phyloP scores from a whole-genome alignment of 768 basidiomycete genomes.

The Imleria badia region DNA sequence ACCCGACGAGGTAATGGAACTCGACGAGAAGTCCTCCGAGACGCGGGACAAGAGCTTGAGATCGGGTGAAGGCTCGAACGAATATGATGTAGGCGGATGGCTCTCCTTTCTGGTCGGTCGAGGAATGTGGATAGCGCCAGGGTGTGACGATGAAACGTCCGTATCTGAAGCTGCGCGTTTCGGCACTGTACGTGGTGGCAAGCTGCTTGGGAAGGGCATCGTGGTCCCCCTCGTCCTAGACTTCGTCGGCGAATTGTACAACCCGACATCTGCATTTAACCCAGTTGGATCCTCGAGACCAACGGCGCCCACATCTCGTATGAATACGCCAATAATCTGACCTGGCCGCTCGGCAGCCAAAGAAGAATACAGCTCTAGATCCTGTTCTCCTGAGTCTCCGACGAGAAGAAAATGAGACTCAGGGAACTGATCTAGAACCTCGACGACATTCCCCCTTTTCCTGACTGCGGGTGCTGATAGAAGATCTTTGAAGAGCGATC shows the following conservation, averaged over 20 bases:
- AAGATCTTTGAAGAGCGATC: constrained; percentile 80
- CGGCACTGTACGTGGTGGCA: constrained; percentile 1
- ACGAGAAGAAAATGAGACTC: constrained; percentile 78
- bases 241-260: constrained; percentile 3
- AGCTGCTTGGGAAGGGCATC: background rate
- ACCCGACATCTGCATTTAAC: constrained; percentile 6
- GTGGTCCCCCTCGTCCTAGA: constrained; percentile 3
- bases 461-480: constrained; percentile 79
- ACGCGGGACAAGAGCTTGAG: constrained; percentile 1
- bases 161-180: constrained; percentile 24
- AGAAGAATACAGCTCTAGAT: constrained; percentile 84
- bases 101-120: constrained; percentile 11
- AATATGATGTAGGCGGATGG: constrained; percentile 13
- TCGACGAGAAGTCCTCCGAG: constrained; percentile 30
- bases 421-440: constrained; percentile 73
- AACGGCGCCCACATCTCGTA: constrained; percentile 65
- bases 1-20: constrained; percentile 18
- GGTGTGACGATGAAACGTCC: constrained; percentile 6
- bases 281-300: constrained; percentile 67
- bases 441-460: constrained; percentile 79
- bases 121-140: constrained; percentile 13
- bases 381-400: constrained; percentile 94
- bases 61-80: constrained; percentile 14
- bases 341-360: constrained; percentile 66
- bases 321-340: constrained; percentile 78